These are phyloP conservation scores for Solanum piurae DNA, from an alignment of 257 asterid species.

Conservation along the genomic window DNA sequence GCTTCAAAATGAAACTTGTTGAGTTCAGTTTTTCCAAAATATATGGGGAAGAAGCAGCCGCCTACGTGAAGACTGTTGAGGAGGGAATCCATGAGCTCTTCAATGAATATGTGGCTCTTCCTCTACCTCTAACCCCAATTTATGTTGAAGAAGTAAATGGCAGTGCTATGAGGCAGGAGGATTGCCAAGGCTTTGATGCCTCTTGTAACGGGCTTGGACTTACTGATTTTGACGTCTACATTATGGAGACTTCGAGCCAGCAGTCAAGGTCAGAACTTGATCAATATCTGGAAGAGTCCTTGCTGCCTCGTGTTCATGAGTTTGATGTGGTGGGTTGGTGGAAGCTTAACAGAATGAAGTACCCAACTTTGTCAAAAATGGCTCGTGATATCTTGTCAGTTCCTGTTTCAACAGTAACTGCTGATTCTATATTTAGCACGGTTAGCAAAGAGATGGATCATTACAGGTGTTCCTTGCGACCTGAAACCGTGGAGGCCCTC, in stretches of 20 bases:
- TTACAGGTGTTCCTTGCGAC: constrained; percentile 69
- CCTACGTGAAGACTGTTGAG: constrained; percentile 52
- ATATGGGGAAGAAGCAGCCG: constrained; percentile 58
- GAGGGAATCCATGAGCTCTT: constrained; percentile 88
- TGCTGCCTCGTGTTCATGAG: constrained; percentile 78
- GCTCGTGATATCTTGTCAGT: constrained; percentile 83
- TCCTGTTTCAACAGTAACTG: constrained; percentile 62
- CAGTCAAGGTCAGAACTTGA: constrained; percentile 69
- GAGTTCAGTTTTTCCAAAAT: constrained; percentile 81
- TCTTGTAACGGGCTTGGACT: constrained; percentile 50
- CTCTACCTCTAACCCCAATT: constrained; percentile 49
- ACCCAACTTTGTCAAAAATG: constrained; percentile 92
- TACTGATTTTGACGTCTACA: constrained; percentile 65
- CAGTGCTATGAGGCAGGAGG: constrained; percentile 24
- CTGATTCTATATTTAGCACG: constrained; percentile 50
- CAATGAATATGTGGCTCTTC: constrained; percentile 60
- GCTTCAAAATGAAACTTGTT: constrained; percentile 90
- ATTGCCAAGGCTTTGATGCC: constrained; percentile 32
- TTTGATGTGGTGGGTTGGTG: constrained; percentile 95
- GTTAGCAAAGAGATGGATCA: constrained; percentile 74
- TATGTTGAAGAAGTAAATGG: constrained; percentile 51
- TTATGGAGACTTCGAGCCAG: constrained; percentile 78
- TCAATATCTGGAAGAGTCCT: constrained; percentile 88
- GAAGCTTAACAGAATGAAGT: constrained; percentile 70
- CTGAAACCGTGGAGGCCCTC: constrained; percentile 89